These are phyloP conservation scores for Bocquillonia castaneifolia DNA, from an alignment of 441 rosid genomes.

Conservation along the genomic window DNA sequence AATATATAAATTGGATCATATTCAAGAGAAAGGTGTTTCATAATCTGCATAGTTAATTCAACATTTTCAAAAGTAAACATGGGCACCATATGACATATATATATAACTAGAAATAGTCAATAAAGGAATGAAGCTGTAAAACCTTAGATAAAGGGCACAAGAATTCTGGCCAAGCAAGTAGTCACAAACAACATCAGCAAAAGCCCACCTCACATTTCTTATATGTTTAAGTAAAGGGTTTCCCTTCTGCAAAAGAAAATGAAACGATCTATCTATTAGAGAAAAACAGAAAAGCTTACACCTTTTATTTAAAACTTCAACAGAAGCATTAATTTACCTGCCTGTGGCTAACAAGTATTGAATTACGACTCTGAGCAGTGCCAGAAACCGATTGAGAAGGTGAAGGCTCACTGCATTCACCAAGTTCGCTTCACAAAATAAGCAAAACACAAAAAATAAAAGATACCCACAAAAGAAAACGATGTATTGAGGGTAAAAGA, in stretches of 20 bases:
- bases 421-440: too few relatives aligned
- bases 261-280: not conserved
- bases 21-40: not conserved
- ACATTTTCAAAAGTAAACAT: not conserved
- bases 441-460: not conserved
- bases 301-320: not conserved
- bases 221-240: conserved; percentile 88
- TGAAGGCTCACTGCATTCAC: conserved; percentile 27
- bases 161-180: conserved; percentile 80
- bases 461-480: not conserved
- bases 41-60: not conserved
- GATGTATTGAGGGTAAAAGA: not conserved
- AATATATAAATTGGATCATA: not conserved
- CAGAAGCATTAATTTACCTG: conserved; percentile 45
- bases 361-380: conserved; percentile 55
- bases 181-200: conserved; percentile 73
- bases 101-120: not conserved
- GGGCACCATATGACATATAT: not conserved
- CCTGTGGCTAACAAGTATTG: conserved; percentile 85
- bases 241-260: conserved; percentile 63
- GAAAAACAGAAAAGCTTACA: not conserved
- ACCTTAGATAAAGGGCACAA: conserved; percentile 92
- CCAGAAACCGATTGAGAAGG: conserved; percentile 13
- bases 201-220: conserved; percentile 79
- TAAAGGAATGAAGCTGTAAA: conserved; percentile 7